A percentile compares a stretch with the other conserved stretches of the same genome.
phyloP scores from a whole-genome alignment of 208 protist genomes.

The Acanthamoeba triangularis region DNA sequence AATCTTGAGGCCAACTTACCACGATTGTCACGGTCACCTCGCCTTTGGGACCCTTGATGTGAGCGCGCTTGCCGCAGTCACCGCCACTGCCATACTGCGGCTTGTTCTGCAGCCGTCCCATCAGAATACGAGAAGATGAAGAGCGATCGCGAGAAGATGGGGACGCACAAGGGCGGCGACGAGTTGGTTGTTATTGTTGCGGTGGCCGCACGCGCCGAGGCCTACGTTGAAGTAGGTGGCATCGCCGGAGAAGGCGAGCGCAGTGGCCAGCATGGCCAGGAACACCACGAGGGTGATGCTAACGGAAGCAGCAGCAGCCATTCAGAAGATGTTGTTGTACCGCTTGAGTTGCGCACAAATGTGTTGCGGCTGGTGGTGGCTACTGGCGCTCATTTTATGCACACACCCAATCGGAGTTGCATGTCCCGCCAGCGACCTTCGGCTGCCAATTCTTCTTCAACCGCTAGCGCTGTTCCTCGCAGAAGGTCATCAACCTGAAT shows the following conservation, averaged over 20 bases:
- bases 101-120: not conserved
- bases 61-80: slow-evolving; percentile 52
- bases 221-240: slow-evolving; percentile 48
- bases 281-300: not conserved
- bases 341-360: too few relatives aligned
- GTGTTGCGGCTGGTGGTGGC: too few relatives aligned
- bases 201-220: slow-evolving; percentile 9
- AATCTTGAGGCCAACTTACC: not conserved
- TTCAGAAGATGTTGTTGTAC: too few relatives aligned
- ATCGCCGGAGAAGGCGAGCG: slow-evolving; percentile 16
- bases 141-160: too few relatives aligned
- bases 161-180: not conserved
- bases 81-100: slow-evolving; percentile 9
- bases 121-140: not conserved
- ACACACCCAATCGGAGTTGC: too few relatives aligned
- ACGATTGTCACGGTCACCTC: slow-evolving; percentile 68
- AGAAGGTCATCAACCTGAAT: too few relatives aligned
- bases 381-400: too few relatives aligned
- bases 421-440: too few relatives aligned
- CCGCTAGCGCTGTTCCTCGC: too few relatives aligned
- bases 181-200: slow-evolving; percentile 29
- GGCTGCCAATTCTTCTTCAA: too few relatives aligned
- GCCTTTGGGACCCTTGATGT: slow-evolving; percentile 55
- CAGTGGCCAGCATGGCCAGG: not conserved
- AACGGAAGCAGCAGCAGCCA: too few relatives aligned